Base-by-base conservation (phyloP, 306 rosid species). In the Pachyrhizus erosus region DNA sequence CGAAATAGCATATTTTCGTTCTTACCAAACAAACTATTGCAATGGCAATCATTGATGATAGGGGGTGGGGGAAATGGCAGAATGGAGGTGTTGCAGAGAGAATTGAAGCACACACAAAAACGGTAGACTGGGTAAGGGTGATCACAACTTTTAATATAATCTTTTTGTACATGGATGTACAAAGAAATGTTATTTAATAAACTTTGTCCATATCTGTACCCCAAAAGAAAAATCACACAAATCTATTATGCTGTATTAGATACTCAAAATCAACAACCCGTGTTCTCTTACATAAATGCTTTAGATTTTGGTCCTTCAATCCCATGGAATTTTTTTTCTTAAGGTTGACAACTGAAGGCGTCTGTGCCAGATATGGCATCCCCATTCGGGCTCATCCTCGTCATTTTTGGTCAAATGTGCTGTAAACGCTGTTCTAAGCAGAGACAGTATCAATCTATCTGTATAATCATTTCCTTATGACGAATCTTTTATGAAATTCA, bases 281-380 rank as follows among this genome's bases (percentile, higher is more conserved):
- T 2, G 0, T 66, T 18, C 29, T 34, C n/a, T 67, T 18, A 18
- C 51, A 12, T 8, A 66, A 31, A 31, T 37, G 73, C n/a, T 66
- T 66, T 39, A 40, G 33, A 20, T 10, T 33, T 80, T 48, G 54
- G 43, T 80, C 21, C 73, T 14, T 15, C 75, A 70, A 45, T 45
- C 67, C 76, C 18, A 34, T 9, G 74, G 74, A 31, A 33, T 17
- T 31, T 81, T 81, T 17, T 31, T 81, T 81, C 5, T 15, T 61
- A 46, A 80, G 79, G 46, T 65, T 70, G 62, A 80, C 66, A 31
- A 7, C 54, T 10, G 4, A 60, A 61, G 79, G 33, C 31, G 2
- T 80, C 8, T 70, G 73, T 61, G 14, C 21, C 40, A 31, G 42
- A 29, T 58, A 15, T 12, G 48, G 31, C 49, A 60, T 46, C 34